phyloP scores from a whole-genome alignment of 306 rosid species.

The Prunus campanulata region DNA sequence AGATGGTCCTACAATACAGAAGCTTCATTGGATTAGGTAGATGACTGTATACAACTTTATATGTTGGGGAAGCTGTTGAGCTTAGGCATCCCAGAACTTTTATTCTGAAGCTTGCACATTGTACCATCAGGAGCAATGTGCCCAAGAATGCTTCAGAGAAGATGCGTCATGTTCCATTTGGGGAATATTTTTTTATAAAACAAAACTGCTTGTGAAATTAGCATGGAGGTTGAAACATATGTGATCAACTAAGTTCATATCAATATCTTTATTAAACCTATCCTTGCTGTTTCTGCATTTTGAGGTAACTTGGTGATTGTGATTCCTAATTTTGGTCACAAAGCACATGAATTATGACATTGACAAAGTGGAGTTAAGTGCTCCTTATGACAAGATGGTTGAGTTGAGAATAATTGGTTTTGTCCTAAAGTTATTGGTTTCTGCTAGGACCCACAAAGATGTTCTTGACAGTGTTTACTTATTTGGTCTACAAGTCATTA shows the following conservation, averaged over 20 bases:
- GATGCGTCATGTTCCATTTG: background rate
- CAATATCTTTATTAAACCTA: no score
- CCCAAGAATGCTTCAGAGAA: background rate
- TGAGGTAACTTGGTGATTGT: background rate
- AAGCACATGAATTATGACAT: background rate
- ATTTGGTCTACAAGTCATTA: constrained; percentile 19
- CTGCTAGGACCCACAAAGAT: constrained; percentile 7
- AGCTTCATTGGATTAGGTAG: constrained; percentile 30
- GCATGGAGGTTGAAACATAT: no score
- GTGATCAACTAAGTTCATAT: no score
- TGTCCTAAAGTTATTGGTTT: background rate
- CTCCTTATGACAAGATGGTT: background rate
- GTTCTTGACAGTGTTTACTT: constrained; percentile 13
- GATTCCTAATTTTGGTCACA: background rate
- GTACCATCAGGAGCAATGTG: background rate
- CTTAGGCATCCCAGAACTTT: constrained; percentile 18
- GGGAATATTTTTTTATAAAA: no score
- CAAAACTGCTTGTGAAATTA: no score
- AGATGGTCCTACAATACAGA: constrained; percentile 47
- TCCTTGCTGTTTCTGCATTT: background rate
- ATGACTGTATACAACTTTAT: constrained; percentile 29
- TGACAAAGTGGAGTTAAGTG: no score
- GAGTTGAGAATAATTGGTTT: background rate
- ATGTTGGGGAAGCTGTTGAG: constrained; percentile 24
- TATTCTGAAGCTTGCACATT: background rate